These are phyloP conservation scores for Apiospora hydei DNA, from an alignment of 2,329 filamentous ascomycete species.

Conservation along the genomic window DNA sequence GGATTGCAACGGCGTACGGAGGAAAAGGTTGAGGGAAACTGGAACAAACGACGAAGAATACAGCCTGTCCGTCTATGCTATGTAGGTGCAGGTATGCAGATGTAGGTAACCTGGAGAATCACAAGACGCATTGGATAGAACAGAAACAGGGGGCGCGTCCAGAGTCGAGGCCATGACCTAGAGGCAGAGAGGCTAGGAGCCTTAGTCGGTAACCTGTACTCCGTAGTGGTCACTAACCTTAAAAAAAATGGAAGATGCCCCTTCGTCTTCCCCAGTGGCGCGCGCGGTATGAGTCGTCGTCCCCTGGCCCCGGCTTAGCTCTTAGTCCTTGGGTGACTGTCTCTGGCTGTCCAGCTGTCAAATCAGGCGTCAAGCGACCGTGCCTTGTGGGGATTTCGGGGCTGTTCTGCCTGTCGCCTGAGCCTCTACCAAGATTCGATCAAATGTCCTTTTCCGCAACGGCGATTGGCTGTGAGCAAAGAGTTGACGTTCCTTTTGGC, in stretches of 20 bases:
- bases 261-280: not conserved
- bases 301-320: not conserved
- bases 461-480: not conserved
- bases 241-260: constrained; percentile 17
- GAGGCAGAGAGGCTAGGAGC: too few relatives aligned
- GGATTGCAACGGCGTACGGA: not conserved
- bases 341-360: not conserved
- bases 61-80: not conserved
- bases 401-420: not conserved
- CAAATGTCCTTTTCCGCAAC: not conserved
- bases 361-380: constrained; percentile 14
- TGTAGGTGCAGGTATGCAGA: not conserved
- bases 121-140: constrained; percentile 7
- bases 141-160: not conserved
- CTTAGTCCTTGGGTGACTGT: not conserved
- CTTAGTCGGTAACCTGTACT: not conserved
- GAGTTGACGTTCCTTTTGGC: not conserved
- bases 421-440: not conserved
- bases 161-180: constrained; percentile 5
- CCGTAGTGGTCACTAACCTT: constrained; percentile 8
- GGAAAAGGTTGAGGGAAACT: not conserved
- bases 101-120: not conserved
- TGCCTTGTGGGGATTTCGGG: not conserved
- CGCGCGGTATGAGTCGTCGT: not conserved
- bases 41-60: not conserved